Evolutionary conservation across 495 filamentous ascomycete species (phyloP).

Genomic region (Aspergillus wentii): DNA sequence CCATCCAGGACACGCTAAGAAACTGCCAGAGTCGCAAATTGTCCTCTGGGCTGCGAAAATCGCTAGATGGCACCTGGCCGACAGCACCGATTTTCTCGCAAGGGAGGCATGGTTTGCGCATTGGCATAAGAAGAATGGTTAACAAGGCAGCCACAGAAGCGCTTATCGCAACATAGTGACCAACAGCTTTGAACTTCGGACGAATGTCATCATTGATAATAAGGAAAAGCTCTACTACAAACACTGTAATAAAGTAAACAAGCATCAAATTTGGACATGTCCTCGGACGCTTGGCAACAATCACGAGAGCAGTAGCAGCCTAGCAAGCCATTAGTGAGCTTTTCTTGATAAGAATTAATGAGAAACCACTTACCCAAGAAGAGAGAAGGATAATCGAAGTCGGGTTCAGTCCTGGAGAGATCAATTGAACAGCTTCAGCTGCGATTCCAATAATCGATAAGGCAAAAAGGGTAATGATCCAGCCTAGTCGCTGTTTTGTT

Average conservation of each 20-base stretch:
- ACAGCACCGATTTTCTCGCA: constrained; percentile 57
- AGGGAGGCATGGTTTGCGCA: constrained; percentile 56
- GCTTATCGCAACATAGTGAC: constrained; percentile 34
- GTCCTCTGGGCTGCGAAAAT: constrained; percentile 76
- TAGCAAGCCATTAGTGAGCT: constrained; percentile 15
- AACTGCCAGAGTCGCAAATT: constrained; percentile 75
- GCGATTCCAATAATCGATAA: constrained; percentile 34
- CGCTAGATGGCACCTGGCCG: constrained; percentile 49
- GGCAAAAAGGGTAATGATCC: constrained; percentile 34
- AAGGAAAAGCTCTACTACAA: constrained; percentile 36
- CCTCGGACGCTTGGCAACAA: constrained; percentile 44
- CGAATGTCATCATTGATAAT: constrained; percentile 18
- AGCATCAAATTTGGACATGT: constrained; percentile 33
- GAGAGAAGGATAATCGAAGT: constrained; percentile 24
- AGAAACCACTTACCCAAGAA: constrained; percentile 42
- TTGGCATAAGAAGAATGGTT: constrained; percentile 64
- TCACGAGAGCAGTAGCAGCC: constrained; percentile 39
- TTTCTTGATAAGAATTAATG: background rate
- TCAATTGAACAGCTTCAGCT: constrained; percentile 33
- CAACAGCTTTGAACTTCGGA: constrained; percentile 24
- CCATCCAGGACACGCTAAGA: constrained; percentile 80
- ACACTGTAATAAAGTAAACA: constrained; percentile 24
- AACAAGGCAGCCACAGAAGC: constrained; percentile 39
- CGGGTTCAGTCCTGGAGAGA: constrained; percentile 22
- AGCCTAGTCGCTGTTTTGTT: constrained; percentile 21